phyloP scores from a whole-genome alignment of 768 basidiomycete genomes.

The Suillus brevipes region DNA sequence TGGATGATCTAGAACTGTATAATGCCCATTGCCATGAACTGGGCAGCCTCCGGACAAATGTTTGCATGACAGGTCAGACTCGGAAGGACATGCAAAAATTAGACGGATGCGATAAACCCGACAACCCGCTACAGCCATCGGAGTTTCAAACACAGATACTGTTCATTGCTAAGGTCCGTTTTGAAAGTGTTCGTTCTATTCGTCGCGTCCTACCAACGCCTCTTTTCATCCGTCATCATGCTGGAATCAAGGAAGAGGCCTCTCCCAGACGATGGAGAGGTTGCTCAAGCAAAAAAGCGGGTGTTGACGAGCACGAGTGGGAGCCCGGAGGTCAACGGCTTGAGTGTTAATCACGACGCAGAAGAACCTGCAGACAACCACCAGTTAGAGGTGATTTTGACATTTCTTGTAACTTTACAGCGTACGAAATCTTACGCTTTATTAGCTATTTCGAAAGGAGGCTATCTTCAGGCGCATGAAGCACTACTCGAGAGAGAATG shows the following conservation, averaged over 20 bases:
- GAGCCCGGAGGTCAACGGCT: slow-evolving; percentile 56
- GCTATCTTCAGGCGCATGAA: slow-evolving; percentile 85
- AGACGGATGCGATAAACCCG: background rate
- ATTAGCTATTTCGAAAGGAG: slow-evolving; percentile 80
- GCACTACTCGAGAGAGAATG: slow-evolving; percentile 75
- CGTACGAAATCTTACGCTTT: slow-evolving; percentile 14
- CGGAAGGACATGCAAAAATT: slow-evolving; percentile 2
- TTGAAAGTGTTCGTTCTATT: slow-evolving; percentile 13
- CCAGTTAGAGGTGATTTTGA: slow-evolving; percentile 60
- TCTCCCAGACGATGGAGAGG: slow-evolving; percentile 50
- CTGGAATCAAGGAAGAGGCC: slow-evolving; percentile 65
- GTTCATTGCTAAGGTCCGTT: slow-evolving; percentile 14
- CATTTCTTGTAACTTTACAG: background rate
- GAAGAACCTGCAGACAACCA: slow-evolving; percentile 51
- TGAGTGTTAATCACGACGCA: slow-evolving; percentile 26
- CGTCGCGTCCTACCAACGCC: slow-evolving; percentile 9
- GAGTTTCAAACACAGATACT: slow-evolving; percentile 28
- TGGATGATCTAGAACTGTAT: slow-evolving; percentile 10
- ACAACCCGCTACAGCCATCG: slow-evolving; percentile 14
- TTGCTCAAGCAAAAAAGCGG: slow-evolving; percentile 55
- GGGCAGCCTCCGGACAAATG: slow-evolving; percentile 26
- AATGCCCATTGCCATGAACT: slow-evolving; percentile 29
- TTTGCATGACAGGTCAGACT: slow-evolving; percentile 24
- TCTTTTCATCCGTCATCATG: slow-evolving; percentile 21
- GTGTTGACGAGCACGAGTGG: slow-evolving; percentile 50